Evolutionary conservation across 192 early-diverging fungal species (phyloP).

Genomic region (Fimicolochytrium jonesii): DNA sequence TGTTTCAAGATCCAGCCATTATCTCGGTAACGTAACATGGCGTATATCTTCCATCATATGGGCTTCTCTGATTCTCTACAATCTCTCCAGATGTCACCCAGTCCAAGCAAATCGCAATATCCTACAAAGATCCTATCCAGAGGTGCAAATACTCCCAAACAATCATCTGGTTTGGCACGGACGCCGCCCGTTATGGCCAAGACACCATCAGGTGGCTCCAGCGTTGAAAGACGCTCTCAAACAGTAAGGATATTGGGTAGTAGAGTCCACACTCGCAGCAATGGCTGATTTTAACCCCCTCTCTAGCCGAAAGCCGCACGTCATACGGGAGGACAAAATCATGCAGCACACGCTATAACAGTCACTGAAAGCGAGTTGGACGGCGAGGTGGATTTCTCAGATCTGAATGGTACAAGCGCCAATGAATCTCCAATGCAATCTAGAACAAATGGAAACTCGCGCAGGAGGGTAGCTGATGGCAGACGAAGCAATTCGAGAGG

Average conservation of each 20-base stretch:
- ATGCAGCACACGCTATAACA: background rate
- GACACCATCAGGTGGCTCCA: constrained; percentile 4
- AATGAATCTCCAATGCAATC: background rate
- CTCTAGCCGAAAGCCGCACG: too few species aligned
- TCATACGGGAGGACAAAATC: too few species aligned
- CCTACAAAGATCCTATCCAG: too few species aligned
- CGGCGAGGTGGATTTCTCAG: constrained; percentile 29
- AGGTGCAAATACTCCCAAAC: too few species aligned
- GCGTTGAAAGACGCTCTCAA: background rate
- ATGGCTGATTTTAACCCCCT: too few species aligned
- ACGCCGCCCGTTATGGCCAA: background rate
- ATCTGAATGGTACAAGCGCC: constrained; percentile 1
- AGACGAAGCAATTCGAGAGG: too few species aligned
- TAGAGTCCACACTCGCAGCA: too few species aligned
- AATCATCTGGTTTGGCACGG: background rate
- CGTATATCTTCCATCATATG: background rate
- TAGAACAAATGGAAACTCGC: background rate
- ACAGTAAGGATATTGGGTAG: too few species aligned
- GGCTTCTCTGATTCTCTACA: background rate
- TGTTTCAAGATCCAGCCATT: constrained; percentile 57
- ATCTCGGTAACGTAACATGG: constrained; percentile 38
- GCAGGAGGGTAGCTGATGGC: too few species aligned
- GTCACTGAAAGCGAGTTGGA: constrained; percentile 24
- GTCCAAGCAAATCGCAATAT: too few species aligned
- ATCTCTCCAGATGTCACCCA: too few species aligned